A percentile compares a stretch with the other conserved stretches of the same genome.
Evolutionary conservation across 495 filamentous ascomycete genomes (phyloP).

Genomic region (Aspergillus affinis): DNA sequence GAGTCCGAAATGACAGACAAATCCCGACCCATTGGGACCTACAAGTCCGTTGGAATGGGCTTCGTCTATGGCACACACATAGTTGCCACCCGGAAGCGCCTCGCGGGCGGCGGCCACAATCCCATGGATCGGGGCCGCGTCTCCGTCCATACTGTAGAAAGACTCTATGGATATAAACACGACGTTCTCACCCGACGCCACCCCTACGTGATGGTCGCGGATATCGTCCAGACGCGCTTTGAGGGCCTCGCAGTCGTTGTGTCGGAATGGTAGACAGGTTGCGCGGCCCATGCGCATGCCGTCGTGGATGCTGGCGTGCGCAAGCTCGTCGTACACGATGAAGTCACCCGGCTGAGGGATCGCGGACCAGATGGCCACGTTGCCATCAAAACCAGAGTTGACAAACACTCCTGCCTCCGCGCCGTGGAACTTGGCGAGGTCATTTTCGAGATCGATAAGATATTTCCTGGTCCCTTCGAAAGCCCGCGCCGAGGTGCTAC

Average conservation of each 20-base stretch:
- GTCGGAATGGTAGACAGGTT: conserved; percentile 44
- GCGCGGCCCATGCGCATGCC: conserved; percentile 61
- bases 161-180: conserved; percentile 62
- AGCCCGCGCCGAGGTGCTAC: conserved; percentile 11
- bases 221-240: conserved; percentile 24
- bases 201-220: conserved; percentile 3
- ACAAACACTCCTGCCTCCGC: conserved; percentile 59
- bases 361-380: conserved; percentile 58
- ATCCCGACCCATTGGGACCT: conserved; percentile 55
- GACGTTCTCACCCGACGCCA: conserved; percentile 18
- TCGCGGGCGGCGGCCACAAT: conserved; percentile 50
- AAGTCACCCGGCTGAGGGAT: conserved; percentile 61
- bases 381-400: conserved; percentile 69
- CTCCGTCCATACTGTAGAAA: conserved; percentile 75
- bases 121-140: conserved; percentile 53
- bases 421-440: conserved; percentile 58
- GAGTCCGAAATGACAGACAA: conserved; percentile 57
- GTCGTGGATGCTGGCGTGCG: conserved; percentile 70
- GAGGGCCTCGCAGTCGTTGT: conserved; percentile 40
- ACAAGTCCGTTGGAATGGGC: conserved; percentile 64
- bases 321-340: conserved; percentile 61
- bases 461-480: conserved; percentile 29
- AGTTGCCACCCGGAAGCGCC: conserved; percentile 51
- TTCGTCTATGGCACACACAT: conserved; percentile 65
- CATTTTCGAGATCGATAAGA: conserved; percentile 52